Conservation (phyloP, 1,284 basidiomycete species). For the Apiotrichum mycotoxinovorans region DNA sequence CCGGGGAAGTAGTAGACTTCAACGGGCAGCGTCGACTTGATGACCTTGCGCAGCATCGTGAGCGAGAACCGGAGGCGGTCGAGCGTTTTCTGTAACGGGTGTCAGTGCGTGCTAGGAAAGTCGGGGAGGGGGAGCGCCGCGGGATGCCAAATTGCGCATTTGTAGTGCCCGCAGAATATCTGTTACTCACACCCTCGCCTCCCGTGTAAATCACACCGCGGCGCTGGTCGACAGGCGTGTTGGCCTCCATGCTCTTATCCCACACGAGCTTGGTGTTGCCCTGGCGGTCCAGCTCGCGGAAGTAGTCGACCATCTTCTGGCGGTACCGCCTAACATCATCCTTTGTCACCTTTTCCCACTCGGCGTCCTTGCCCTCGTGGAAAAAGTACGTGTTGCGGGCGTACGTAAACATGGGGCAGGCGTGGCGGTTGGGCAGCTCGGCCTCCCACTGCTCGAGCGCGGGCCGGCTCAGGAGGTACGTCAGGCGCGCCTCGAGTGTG, state of each 20-base stretch:
- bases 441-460: conserved; percentile 45
- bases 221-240: conserved; percentile 27
- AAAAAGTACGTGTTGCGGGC: conserved; percentile 47
- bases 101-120: no score
- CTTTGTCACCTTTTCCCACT: conserved; percentile 42
- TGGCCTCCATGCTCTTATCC: conserved; percentile 33
- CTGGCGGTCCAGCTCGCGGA: conserved; percentile 41
- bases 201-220: conserved; percentile 51
- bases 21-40: conserved; percentile 48
- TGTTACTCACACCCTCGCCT: conserved; percentile 45
- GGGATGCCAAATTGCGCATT: no score
- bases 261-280: conserved; percentile 43
- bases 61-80: conserved; percentile 44
- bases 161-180: no score
- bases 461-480: conserved; percentile 33
- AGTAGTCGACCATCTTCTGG: conserved; percentile 44
- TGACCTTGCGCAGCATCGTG: conserved; percentile 47
- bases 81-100: conserved; percentile 39
- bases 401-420: conserved; percentile 44
- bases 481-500: conserved; percentile 37
- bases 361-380: conserved; percentile 43
- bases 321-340: conserved; percentile 42
- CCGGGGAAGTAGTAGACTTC: conserved; percentile 52
- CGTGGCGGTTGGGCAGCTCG: conserved; percentile 38
- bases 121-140: no score